phyloP scores from a whole-genome alignment of 805 yeast genomes.

The Candida oleophila region DNA sequence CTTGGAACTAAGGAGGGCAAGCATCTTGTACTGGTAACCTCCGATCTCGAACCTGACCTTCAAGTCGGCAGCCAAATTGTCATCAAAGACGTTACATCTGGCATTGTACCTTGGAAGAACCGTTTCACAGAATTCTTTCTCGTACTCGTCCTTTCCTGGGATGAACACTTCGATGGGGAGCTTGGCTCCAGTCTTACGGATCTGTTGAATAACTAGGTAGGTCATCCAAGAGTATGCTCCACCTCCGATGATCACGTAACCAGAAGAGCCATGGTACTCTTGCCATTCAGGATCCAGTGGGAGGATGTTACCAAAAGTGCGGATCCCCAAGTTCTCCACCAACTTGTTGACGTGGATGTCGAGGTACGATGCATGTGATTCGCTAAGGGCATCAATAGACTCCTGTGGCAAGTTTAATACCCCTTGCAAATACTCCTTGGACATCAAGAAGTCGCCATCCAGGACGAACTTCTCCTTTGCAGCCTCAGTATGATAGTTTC shows the following conservation, averaged over 20 bases:
- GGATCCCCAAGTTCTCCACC: slow-evolving; percentile 21
- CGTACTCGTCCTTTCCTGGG: slow-evolving; percentile 45
- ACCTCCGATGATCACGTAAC: slow-evolving; percentile 54
- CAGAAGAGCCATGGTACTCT: slow-evolving; percentile 28
- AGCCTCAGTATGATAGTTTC: slow-evolving; percentile 37
- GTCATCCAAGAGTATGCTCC: slow-evolving; percentile 52
- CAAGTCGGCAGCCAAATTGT: slow-evolving; percentile 13
- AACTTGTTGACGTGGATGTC: slow-evolving; percentile 27
- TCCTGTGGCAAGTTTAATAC: slow-evolving; percentile 40
- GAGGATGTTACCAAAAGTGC: slow-evolving; percentile 35
- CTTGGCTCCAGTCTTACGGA: slow-evolving; percentile 38
- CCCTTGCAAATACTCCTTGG: slow-evolving; percentile 44
- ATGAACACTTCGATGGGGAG: slow-evolving; percentile 53
- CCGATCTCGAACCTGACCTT: slow-evolving; percentile 24
- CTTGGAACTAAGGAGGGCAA: slow-evolving; percentile 61
- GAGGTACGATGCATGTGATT: slow-evolving; percentile 37
- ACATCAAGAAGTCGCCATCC: slow-evolving; percentile 42
- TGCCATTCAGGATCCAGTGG: slow-evolving; percentile 40
- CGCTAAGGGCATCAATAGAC: slow-evolving; percentile 31
- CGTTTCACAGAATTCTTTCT: slow-evolving; percentile 43
- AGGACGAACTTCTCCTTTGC: slow-evolving; percentile 45
- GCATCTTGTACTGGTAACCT: slow-evolving; percentile 52
- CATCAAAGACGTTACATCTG: slow-evolving; percentile 45
- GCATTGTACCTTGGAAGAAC: slow-evolving; percentile 45
- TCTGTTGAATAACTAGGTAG: slow-evolving; percentile 47